Evolutionary conservation across 192 early-diverging fungal species (phyloP), one percentile per base, ranked within the genome.

Genomic region (Funneliformis mosseae): DNA sequence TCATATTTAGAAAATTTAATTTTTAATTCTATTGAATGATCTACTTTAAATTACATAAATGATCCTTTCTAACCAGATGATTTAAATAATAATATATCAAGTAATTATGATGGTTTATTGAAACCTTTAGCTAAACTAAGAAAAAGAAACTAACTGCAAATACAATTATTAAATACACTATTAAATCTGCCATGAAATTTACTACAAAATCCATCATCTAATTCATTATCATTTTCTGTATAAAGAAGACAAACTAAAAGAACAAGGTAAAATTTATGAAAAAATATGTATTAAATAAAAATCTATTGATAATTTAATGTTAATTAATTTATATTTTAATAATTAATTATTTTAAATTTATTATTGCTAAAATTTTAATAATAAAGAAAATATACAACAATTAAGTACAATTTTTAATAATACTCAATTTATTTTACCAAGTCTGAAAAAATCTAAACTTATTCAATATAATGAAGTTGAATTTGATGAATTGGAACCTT

Each of bases 41-140:
- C 23, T 33, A 33, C 0, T 64, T 64, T 10, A 64, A 64, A 64
- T 33, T 8, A 14, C 12, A 38, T 5, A 3, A 71, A 39, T 71
- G 38, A 71, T 71, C 69, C 69, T 71, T 71, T 71, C 21, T 8
- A n/a, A 71, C 69, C n/a, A 71, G 0, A 38, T 14, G n/a, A 42
- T 7, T 25, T 71, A 71, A 71, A 25, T 71, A 25, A 45, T 14
- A 6, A 41, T 38, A 3, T 16, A 45, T 25, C 1, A 14, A 33
- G n/a, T 8, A 71, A 71, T 71, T 38, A 43, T 71, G 38, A 41
- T 38, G 25, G 2, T 4, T 10, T 18, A 39, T 5, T 12, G 21
- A 71, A 71, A 2, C 39, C 16, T 28, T 64, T 8, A 27, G 27
- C 63, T 25, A 64, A 64, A 25, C 63, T 7, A 25, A 28, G 1